Evolutionary conservation across 2,329 filamentous ascomycete genomes (phyloP).

Genomic region (Pseudogymnoascus sp.): DNA sequence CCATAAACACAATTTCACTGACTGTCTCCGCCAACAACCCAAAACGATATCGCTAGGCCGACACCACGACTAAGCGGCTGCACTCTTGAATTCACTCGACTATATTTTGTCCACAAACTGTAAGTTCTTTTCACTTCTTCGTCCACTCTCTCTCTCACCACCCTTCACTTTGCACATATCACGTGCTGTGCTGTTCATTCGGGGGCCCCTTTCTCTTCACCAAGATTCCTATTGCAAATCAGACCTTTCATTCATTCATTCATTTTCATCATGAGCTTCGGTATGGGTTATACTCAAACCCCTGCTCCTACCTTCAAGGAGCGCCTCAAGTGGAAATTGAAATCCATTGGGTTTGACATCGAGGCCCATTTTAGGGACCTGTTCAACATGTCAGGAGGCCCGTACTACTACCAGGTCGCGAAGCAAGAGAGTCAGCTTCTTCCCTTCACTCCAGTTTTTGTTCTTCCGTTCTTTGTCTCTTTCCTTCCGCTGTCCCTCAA

Average conservation of each 20-base stretch:
- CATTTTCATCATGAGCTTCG: neutral
- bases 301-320: neutral
- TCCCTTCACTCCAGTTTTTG: neutral
- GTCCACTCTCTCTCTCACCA: neutral
- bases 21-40: neutral
- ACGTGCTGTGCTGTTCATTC: neutral
- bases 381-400: neutral
- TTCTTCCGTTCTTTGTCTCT: neutral
- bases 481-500: neutral
- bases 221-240: neutral
- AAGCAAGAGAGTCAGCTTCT: conserved; percentile 1
- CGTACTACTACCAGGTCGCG: neutral
- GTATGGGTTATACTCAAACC: neutral
- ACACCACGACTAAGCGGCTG: neutral
- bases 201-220: neutral
- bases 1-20: neutral
- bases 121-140: conserved; percentile 1
- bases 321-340: neutral
- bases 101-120: conserved; percentile 1
- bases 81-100: neutral
- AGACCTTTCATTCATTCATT: neutral
- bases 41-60: neutral
- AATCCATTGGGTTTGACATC: neutral
- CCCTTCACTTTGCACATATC: neutral
- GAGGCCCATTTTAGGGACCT: neutral